Evolutionary conservation across 2,329 filamentous ascomycete species (phyloP).

Genomic region (Botryosphaeria dothidea): DNA sequence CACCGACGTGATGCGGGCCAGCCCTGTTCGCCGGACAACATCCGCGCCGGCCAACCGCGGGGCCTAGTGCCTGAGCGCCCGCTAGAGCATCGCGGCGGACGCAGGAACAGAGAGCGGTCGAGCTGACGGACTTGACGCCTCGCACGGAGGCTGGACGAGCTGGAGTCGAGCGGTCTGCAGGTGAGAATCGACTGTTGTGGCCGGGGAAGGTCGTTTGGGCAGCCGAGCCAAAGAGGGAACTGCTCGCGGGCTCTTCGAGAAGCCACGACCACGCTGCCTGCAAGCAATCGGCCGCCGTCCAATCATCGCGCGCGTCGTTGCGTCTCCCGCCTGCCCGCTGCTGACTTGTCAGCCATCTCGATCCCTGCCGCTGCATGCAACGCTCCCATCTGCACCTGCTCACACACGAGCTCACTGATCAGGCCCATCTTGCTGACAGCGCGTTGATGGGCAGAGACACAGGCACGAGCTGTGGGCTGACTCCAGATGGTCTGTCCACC

Average conservation of each 20-base stretch:
- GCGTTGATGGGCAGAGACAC: background rate
- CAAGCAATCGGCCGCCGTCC: background rate
- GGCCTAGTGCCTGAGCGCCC: background rate
- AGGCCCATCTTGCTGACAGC: background rate
- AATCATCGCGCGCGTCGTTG: background rate
- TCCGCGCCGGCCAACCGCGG: background rate
- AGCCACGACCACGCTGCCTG: background rate
- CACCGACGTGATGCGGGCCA: constrained; percentile 9
- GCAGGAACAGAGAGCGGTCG: background rate
- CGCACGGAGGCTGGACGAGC: too few relatives aligned
- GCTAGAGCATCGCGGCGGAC: background rate
- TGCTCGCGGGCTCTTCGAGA: background rate
- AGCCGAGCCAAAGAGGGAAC: background rate
- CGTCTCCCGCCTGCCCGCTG: background rate
- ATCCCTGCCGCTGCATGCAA: constrained; percentile 5
- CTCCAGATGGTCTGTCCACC: background rate
- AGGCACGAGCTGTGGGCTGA: constrained; percentile 1
- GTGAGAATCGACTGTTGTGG: too few relatives aligned
- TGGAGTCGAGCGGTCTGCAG: too few relatives aligned
- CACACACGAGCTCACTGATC: background rate
- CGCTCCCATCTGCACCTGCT: background rate
- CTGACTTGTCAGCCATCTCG: background rate
- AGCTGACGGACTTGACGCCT: background rate
- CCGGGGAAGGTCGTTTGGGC: too few relatives aligned
- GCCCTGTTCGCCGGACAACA: background rate